phyloP scores from a whole-genome alignment of 768 basidiomycete genomes.

The Tricholoma saponaceum region DNA sequence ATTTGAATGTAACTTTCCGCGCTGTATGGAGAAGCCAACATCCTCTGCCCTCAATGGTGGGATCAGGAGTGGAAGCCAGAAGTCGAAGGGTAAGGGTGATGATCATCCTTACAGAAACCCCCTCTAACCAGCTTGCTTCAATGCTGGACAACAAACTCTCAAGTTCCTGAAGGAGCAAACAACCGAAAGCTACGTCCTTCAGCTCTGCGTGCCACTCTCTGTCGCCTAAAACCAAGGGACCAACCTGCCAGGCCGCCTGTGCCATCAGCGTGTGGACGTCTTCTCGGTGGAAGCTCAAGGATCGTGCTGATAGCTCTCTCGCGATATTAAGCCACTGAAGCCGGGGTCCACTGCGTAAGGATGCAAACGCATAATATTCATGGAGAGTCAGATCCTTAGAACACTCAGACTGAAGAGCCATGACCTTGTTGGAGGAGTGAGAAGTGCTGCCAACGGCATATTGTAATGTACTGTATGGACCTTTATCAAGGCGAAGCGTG shows the following conservation, averaged over 20 bases:
- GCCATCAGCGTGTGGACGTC: constrained; percentile 39
- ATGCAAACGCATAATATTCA: constrained; percentile 41
- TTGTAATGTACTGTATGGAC: constrained; percentile 30
- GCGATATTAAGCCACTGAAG: constrained; percentile 51
- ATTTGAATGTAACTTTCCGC: constrained; percentile 28
- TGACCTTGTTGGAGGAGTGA: constrained; percentile 39
- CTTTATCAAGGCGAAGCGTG: constrained; percentile 25
- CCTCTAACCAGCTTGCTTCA: constrained; percentile 38
- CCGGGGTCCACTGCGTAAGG: constrained; percentile 37
- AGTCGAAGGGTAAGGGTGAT: constrained; percentile 32
- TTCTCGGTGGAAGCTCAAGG: constrained; percentile 32
- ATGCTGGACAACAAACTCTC: constrained; percentile 30
- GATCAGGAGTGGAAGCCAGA: constrained; percentile 19
- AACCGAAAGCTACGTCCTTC: constrained; percentile 26
- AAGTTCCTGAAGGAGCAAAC: constrained; percentile 31
- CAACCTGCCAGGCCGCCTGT: constrained; percentile 43
- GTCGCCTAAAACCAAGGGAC: constrained; percentile 17
- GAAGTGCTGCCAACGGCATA: constrained; percentile 29
- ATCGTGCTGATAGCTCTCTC: constrained; percentile 37
- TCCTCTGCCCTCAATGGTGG: constrained; percentile 11
- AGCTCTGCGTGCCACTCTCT: constrained; percentile 39
- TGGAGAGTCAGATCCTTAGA: constrained; percentile 37
- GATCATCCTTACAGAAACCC: constrained; percentile 26
- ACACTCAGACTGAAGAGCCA: constrained; percentile 40
- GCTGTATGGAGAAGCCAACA: constrained; percentile 25